Percentiles rank a stretch among this genome's conserved stretches.
phyloP scores from a whole-genome alignment of 805 yeast genomes.

The Wickerhamiella musiphila region DNA sequence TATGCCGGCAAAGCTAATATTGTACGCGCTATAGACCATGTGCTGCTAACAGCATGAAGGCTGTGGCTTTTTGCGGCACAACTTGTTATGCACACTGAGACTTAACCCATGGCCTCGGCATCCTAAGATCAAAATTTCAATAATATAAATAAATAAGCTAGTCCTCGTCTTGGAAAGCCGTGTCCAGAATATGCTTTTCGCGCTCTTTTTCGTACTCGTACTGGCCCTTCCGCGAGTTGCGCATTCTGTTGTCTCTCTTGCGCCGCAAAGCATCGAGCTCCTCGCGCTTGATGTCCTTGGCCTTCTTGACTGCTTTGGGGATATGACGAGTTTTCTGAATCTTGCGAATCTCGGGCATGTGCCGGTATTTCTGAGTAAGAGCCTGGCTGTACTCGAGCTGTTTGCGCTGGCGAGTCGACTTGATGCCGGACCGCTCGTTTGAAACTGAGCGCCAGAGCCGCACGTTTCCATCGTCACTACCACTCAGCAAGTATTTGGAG shows the following conservation, averaged over 20 bases:
- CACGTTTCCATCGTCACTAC: slow-evolving; percentile 92
- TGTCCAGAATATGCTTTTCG: slow-evolving; percentile 71
- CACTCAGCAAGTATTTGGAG: slow-evolving; percentile 68
- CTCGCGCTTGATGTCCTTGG: slow-evolving; percentile 63
- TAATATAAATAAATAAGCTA: not conserved
- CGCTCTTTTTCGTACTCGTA: slow-evolving; percentile 43
- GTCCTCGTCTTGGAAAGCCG: slow-evolving; percentile 29
- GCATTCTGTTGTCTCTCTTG: slow-evolving; percentile 68
- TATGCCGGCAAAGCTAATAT: too few relatives aligned
- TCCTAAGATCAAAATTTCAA: not conserved
- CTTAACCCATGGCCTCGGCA: too few relatives aligned
- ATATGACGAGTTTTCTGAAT: slow-evolving; percentile 85
- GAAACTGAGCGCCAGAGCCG: slow-evolving; percentile 86
- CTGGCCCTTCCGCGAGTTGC: slow-evolving; percentile 41
- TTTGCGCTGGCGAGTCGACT: slow-evolving; percentile 60
- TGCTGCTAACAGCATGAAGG: too few relatives aligned
- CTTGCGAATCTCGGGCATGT: slow-evolving; percentile 90
- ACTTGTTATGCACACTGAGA: too few relatives aligned
- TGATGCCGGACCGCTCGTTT: slow-evolving; percentile 65
- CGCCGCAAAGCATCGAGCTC: slow-evolving; percentile 61
- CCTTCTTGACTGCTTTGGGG: slow-evolving; percentile 75
- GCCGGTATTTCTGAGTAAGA: slow-evolving; percentile 77
- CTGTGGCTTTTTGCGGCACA: too few relatives aligned
- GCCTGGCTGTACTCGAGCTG: slow-evolving; percentile 84
- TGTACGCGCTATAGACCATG: too few relatives aligned